Conservation (phyloP, 202 grass and related monocot genomes). For the Panicum hallii region DNA sequence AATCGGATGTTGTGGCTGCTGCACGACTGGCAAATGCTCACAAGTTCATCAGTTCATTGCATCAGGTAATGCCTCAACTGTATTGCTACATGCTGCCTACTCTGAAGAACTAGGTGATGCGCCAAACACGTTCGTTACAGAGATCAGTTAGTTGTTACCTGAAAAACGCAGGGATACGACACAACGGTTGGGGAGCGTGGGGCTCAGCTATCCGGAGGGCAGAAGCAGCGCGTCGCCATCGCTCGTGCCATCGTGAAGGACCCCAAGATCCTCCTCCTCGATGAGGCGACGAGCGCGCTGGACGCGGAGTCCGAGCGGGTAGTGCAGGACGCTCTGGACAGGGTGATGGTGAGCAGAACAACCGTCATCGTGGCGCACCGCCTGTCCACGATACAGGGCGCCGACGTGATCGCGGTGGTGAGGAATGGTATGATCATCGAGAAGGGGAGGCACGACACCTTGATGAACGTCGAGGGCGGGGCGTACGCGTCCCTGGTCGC, state of each 20-base stretch:
- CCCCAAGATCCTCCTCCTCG: constrained; percentile 83
- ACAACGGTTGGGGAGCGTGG: constrained; percentile 87
- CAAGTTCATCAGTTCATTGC: constrained; percentile 77
- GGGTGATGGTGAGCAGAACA: constrained; percentile 67
- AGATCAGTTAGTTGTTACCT: constrained; percentile 38
- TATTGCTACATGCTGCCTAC: not conserved
- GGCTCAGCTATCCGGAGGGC: constrained; percentile 83
- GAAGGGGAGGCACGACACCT: constrained; percentile 69
- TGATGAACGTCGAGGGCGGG: constrained; percentile 71
- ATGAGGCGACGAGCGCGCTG: constrained; percentile 89
- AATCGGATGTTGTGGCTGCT: constrained; percentile 64
- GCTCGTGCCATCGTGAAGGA: constrained; percentile 82
- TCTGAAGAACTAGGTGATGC: not conserved
- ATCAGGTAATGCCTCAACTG: constrained; percentile 47
- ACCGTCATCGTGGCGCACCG: constrained; percentile 80
- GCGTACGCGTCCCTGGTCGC: constrained; percentile 87
- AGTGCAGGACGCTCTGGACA: constrained; percentile 81
- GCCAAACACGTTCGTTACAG: not conserved
- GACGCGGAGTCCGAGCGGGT: constrained; percentile 76
- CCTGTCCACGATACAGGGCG: constrained; percentile 67
- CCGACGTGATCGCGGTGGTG: constrained; percentile 77
- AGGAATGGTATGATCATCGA: constrained; percentile 78
- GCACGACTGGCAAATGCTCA: constrained; percentile 78
- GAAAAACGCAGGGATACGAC: constrained; percentile 73
- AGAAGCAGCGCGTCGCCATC: constrained; percentile 92